phyloP scores from a whole-genome alignment of 139 green algal genomes.

The Picochlorum costavermella region DNA sequence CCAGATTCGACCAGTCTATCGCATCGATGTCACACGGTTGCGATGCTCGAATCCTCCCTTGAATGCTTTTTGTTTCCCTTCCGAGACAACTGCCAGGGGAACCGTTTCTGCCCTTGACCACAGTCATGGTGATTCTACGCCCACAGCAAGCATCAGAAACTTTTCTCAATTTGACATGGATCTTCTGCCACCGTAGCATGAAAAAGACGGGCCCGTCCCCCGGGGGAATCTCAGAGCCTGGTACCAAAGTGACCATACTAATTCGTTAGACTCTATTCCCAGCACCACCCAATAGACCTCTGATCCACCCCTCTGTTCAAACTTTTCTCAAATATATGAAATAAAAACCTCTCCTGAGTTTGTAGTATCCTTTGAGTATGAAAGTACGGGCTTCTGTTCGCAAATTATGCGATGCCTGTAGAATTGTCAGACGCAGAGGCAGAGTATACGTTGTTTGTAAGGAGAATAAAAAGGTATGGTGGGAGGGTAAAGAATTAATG shows the following conservation, averaged over 20 bases:
- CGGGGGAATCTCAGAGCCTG: too few relatives aligned
- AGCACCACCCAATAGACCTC: too few relatives aligned
- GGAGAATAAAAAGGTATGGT: constrained; percentile 39
- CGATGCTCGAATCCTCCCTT: not conserved
- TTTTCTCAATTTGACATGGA: too few relatives aligned
- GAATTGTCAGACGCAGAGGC: constrained; percentile 43
- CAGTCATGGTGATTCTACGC: too few relatives aligned
- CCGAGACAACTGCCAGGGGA: not conserved
- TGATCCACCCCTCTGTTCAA: not conserved
- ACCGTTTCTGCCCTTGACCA: not conserved
- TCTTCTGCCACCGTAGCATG: too few relatives aligned
- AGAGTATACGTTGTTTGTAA: constrained; percentile 53
- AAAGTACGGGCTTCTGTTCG: constrained; percentile 48
- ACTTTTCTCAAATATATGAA: not conserved
- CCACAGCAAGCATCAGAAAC: too few relatives aligned
- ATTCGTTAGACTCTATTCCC: too few relatives aligned
- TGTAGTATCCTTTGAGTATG: constrained; percentile 26
- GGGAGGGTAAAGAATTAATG: not conserved
- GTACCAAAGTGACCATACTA: too few relatives aligned
- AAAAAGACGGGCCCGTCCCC: too few relatives aligned
- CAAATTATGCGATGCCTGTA: constrained; percentile 50
- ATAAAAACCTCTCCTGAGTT: not conserved
- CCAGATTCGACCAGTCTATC: constrained; percentile 1
- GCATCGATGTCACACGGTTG: not conserved
- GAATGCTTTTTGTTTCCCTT: not conserved